These are phyloP conservation scores for Yamadazyma sp. DNA, from an alignment of 805 yeast species.

Conservation along the genomic window DNA sequence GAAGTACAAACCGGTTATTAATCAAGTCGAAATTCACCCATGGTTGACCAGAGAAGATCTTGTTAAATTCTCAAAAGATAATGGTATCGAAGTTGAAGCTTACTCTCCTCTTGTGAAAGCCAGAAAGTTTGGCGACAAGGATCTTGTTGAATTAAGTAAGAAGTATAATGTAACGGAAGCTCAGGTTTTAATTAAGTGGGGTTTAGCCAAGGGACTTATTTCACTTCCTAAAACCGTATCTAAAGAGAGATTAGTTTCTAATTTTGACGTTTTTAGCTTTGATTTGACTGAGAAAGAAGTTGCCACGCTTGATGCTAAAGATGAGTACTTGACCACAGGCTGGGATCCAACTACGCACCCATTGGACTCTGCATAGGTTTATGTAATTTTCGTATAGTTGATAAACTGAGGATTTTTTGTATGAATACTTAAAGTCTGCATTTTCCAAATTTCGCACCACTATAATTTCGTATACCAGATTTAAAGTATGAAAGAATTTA, in stretches of 20 bases:
- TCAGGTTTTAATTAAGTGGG: conserved; percentile 72
- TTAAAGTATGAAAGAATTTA: not conserved
- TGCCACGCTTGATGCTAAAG: conserved; percentile 4
- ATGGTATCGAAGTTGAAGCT: conserved; percentile 66
- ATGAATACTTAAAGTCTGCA: not conserved
- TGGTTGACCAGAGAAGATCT: conserved; percentile 70
- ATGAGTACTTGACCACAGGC: not conserved
- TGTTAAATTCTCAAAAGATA: conserved; percentile 47
- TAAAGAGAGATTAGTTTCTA: conserved; percentile 12
- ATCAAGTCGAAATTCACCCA: conserved; percentile 37
- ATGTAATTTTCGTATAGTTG: not conserved
- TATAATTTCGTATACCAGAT: too few relatives aligned
- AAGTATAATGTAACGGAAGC: conserved; percentile 52
- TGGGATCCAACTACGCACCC: conserved; percentile 9
- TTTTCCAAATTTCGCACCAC: not conserved
- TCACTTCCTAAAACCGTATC: conserved; percentile 63
- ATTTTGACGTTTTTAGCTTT: conserved; percentile 38
- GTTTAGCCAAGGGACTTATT: conserved; percentile 66
- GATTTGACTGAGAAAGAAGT: conserved; percentile 6
- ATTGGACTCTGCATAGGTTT: not conserved
- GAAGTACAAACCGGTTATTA: conserved; percentile 31
- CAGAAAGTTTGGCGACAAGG: conserved; percentile 53
- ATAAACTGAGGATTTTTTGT: not conserved
- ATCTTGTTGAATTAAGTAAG: conserved; percentile 47
- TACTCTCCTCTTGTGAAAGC: conserved; percentile 79